A percentile compares a stretch with the other conserved stretches of the same genome.
phyloP scores from a whole-genome alignment of 2,329 filamentous ascomycete genomes.

The Fusarium sp. region DNA sequence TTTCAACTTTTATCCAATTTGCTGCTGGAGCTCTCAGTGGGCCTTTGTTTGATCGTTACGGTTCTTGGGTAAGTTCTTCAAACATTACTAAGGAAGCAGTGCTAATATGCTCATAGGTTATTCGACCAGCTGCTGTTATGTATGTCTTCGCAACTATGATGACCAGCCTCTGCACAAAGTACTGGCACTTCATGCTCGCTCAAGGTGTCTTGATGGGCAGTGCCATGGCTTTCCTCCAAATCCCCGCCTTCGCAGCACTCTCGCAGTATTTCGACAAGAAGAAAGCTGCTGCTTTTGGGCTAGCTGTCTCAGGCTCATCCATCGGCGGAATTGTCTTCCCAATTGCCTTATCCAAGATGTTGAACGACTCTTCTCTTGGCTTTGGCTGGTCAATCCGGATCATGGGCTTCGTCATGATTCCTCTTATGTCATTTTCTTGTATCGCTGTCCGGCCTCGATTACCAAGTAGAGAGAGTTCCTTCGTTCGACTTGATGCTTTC shows the following conservation, averaged over 20 bases:
- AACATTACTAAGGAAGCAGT: no score
- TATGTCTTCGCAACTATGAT: constrained; percentile 40
- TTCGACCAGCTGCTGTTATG: constrained; percentile 23
- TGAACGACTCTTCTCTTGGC: constrained; percentile 56
- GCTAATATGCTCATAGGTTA: background rate
- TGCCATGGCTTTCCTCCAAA: constrained; percentile 54
- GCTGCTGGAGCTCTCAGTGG: constrained; percentile 40
- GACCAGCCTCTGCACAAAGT: constrained; percentile 52
- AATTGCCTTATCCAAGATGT: constrained; percentile 58
- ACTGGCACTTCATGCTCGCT: constrained; percentile 64
- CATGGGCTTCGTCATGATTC: constrained; percentile 62
- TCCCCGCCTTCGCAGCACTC: constrained; percentile 58
- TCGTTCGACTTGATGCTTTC: constrained; percentile 56
- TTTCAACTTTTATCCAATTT: constrained; percentile 52
- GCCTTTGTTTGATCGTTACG: constrained; percentile 38
- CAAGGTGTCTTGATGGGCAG: constrained; percentile 60
- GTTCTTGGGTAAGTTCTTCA: constrained; percentile 21
- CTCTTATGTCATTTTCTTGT: constrained; percentile 54
- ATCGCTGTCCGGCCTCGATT: constrained; percentile 50
- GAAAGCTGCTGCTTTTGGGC: constrained; percentile 58
- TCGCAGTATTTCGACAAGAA: constrained; percentile 61
- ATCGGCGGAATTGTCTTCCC: constrained; percentile 66
- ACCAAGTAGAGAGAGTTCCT: constrained; percentile 49
- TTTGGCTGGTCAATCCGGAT: constrained; percentile 66
- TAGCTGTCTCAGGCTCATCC: constrained; percentile 59